Percentiles rank a stretch among this genome's conserved stretches.
These are phyloP conservation scores for Ogataea chonburiensis DNA, from an alignment of 805 yeast species.

Conservation along the genomic window DNA sequence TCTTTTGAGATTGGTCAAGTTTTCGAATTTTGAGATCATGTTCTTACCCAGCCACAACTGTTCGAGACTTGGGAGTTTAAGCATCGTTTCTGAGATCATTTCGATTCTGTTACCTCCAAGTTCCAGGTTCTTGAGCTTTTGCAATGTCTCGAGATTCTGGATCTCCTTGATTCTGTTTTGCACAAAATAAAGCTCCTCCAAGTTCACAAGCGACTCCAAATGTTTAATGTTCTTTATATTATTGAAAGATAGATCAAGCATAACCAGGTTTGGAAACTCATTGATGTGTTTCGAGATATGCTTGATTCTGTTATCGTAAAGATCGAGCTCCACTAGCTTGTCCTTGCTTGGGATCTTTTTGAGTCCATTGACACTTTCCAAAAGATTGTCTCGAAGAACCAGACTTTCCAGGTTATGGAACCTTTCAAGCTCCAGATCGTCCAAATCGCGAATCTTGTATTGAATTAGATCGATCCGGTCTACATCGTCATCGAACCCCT, in stretches of 20 bases:
- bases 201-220: conserved; percentile 55
- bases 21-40: conserved; percentile 61
- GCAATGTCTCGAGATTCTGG: conserved; percentile 58
- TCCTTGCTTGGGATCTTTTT: conserved; percentile 53
- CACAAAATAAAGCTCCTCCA: conserved; percentile 77
- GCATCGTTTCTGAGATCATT: conserved; percentile 54
- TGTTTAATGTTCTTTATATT: conserved; percentile 84
- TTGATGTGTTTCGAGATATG: conserved; percentile 75
- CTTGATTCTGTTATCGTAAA: conserved; percentile 87
- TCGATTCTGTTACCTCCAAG: conserved; percentile 85
- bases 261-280: conserved; percentile 53
- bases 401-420: conserved; percentile 57
- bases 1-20: conserved; percentile 56
- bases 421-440: conserved; percentile 55
- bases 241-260: conserved; percentile 84
- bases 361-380: conserved; percentile 70
- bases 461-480: conserved; percentile 67
- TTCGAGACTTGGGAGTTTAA: conserved; percentile 52
- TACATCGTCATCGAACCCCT: conserved; percentile 54
- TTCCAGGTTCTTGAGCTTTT: conserved; percentile 66
- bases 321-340: conserved; percentile 72
- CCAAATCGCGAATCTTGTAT: conserved; percentile 62
- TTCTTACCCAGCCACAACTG: conserved; percentile 95
- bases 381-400: conserved; percentile 79
- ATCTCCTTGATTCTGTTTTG: conserved; percentile 82